Evolutionary conservation across 176 grass and related monocot genomes (phyloP).

Genomic region (Elaeis guineensis): DNA sequence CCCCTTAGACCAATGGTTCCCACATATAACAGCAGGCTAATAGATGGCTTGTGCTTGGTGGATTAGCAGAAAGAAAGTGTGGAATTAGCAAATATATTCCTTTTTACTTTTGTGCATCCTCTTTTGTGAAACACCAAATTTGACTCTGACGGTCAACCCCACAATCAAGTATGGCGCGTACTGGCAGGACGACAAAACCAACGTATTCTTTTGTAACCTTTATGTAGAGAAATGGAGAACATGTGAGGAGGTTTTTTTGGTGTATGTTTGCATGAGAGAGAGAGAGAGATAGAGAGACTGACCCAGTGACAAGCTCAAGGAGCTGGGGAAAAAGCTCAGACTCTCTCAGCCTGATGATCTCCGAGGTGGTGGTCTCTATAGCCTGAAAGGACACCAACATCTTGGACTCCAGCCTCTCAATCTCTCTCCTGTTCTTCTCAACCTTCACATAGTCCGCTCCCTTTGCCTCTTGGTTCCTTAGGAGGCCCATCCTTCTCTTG

Average conservation of each 20-base stretch:
- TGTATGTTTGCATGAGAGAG: neutral
- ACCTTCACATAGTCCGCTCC: slow-evolving; percentile 88
- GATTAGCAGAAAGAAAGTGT: too few species aligned
- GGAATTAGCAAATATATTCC: too few species aligned
- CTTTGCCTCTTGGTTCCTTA: slow-evolving; percentile 84
- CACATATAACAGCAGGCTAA: too few species aligned
- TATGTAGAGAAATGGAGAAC: slow-evolving; percentile 21
- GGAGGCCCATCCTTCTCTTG: slow-evolving; percentile 62
- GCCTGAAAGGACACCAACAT: slow-evolving; percentile 89
- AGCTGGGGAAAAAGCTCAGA: slow-evolving; percentile 93
- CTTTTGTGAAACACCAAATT: too few species aligned
- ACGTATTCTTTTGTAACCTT: neutral
- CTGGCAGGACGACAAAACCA: neutral
- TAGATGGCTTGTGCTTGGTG: too few species aligned
- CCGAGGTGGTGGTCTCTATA: slow-evolving; percentile 88
- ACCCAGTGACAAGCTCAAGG: slow-evolving; percentile 85
- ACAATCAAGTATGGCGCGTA: neutral
- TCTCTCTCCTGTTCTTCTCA: slow-evolving; percentile 96
- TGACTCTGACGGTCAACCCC: slow-evolving; percentile 5
- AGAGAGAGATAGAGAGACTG: slow-evolving; percentile 28
- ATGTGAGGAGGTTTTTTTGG: slow-evolving; percentile 27
- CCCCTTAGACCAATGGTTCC: neutral
- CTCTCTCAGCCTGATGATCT: slow-evolving; percentile 88
- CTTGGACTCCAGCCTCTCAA: slow-evolving; percentile 90
- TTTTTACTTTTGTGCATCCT: too few species aligned